Conservation (phyloP, 2,329 filamentous ascomycete genomes). For the Lachnellula cervina region DNA sequence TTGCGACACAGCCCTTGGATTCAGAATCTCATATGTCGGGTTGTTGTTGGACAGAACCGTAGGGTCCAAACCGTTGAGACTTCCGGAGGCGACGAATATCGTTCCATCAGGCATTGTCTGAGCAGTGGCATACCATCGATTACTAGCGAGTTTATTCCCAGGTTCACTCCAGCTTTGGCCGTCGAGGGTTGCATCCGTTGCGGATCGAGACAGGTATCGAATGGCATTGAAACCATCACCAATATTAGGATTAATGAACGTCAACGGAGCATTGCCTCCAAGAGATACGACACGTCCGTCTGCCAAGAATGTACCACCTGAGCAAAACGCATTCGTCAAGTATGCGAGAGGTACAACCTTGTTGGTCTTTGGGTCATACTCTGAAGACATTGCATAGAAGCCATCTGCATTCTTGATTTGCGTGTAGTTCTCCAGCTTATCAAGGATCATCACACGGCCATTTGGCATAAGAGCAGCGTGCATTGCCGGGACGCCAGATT, state of each 20-base stretch:
- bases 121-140: slow-evolving; percentile 57
- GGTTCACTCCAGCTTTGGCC: slow-evolving; percentile 50
- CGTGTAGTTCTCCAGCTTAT: slow-evolving; percentile 60
- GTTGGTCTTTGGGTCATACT: slow-evolving; percentile 51
- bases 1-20: slow-evolving; percentile 40
- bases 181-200: slow-evolving; percentile 40
- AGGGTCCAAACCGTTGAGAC: slow-evolving; percentile 53
- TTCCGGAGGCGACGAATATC: slow-evolving; percentile 57
- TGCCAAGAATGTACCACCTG: slow-evolving; percentile 53
- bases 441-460: slow-evolving; percentile 54
- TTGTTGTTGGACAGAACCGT: slow-evolving; percentile 53
- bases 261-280: slow-evolving; percentile 53
- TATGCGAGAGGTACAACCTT: slow-evolving; percentile 43
- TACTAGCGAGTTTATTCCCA: slow-evolving; percentile 47
- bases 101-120: slow-evolving; percentile 53
- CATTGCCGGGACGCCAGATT: slow-evolving; percentile 59
- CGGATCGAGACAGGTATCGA: slow-evolving; percentile 48
- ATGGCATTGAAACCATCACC: slow-evolving; percentile 54
- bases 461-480: slow-evolving; percentile 56
- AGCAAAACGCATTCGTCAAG: slow-evolving; percentile 57
- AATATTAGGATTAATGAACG: slow-evolving; percentile 52
- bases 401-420: slow-evolving; percentile 49
- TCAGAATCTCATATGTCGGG: slow-evolving; percentile 58
- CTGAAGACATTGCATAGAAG: slow-evolving; percentile 54
- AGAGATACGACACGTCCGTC: slow-evolving; percentile 51